Evolutionary conservation across 768 basidiomycete genomes (phyloP).

Genomic region (Nevesoporus exiguus): DNA sequence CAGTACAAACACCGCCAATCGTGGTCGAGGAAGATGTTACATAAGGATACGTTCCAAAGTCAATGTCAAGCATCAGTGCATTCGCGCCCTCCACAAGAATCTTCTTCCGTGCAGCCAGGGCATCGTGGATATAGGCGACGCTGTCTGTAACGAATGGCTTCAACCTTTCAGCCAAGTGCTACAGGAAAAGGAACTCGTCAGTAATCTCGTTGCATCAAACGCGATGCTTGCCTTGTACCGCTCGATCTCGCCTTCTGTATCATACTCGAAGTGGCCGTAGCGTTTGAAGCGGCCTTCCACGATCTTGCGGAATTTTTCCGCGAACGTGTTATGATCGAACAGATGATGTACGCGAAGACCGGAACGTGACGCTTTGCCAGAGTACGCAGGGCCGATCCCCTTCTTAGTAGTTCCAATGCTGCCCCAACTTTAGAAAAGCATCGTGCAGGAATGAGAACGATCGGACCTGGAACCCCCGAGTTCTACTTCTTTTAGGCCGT

Average conservation of each 20-base stretch:
- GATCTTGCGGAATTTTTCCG: slow-evolving; percentile 87
- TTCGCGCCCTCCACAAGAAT: slow-evolving; percentile 97
- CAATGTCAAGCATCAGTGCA: slow-evolving; percentile 96
- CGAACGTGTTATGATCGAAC: slow-evolving; percentile 82
- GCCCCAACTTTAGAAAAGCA: background rate
- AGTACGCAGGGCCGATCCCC: slow-evolving; percentile 98
- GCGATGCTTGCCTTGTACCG: slow-evolving; percentile 75
- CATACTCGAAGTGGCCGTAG: slow-evolving; percentile 97
- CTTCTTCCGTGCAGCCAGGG: slow-evolving; percentile 69
- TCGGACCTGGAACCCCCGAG: slow-evolving; percentile 79
- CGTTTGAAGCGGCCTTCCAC: slow-evolving; percentile 98
- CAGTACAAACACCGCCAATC: slow-evolving; percentile 95
- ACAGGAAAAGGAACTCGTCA: background rate
- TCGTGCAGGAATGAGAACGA: background rate
- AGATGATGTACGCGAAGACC: slow-evolving; percentile 96
- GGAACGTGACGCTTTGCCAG: slow-evolving; percentile 93
- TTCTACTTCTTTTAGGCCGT: slow-evolving; percentile 97
- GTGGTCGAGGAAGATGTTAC: slow-evolving; percentile 94
- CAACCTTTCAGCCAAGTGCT: slow-evolving; percentile 82
- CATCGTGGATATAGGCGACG: slow-evolving; percentile 77
- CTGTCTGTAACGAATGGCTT: slow-evolving; percentile 89
- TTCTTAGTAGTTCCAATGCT: slow-evolving; percentile 98
- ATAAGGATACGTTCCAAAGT: slow-evolving; percentile 97
- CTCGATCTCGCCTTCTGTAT: slow-evolving; percentile 92
- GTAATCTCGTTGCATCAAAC: background rate